A percentile compares a stretch with the other conserved stretches of the same genome.
phyloP scores from a whole-genome alignment of 371 early-diverging fungal genomes.

The Actinomortierella wolfii region DNA sequence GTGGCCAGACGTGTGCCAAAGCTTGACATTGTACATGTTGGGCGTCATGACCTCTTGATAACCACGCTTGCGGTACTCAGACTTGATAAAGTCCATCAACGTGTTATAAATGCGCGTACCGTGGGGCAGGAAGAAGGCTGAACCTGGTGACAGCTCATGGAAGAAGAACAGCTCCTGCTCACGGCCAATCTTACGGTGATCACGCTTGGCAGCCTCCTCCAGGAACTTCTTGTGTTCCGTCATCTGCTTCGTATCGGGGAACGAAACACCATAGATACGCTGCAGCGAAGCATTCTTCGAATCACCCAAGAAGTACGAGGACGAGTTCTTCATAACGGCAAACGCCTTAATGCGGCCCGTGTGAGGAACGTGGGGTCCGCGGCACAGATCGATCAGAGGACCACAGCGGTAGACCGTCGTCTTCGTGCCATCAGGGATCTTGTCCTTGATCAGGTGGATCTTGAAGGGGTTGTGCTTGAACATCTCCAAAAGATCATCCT shows the following conservation, averaged over 20 bases:
- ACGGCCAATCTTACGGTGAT: conserved; percentile 97
- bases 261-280: conserved; percentile 99
- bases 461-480: conserved; percentile 98
- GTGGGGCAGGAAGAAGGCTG: conserved; percentile 97
- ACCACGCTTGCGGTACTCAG: conserved; percentile 78
- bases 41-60: conserved; percentile 98
- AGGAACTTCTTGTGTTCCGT: conserved; percentile 93
- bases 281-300: conserved; percentile 97
- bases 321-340: conserved; percentile 94
- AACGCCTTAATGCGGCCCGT: conserved; percentile 97
- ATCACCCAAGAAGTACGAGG: conserved; percentile 99
- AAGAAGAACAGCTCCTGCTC: conserved; percentile 98
- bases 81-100: conserved; percentile 85
- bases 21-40: conserved; percentile 92
- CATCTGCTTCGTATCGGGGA: conserved; percentile 97
- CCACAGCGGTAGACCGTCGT: conserved; percentile 99
- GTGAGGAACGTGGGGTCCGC: conserved; percentile 98
- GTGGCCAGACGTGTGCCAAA: conserved; percentile 99
- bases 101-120: conserved; percentile 97
- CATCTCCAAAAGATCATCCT: conserved; percentile 95
- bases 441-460: conserved; percentile 88
- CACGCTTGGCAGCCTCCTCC: conserved; percentile 97
- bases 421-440: conserved; percentile 94
- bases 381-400: conserved; percentile 98
- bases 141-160: conserved; percentile 96